Percentiles rank a stretch among this genome's conserved stretches.
phyloP scores from a whole-genome alignment of 2,329 filamentous ascomycete species.

The Alternaria burnsii region DNA sequence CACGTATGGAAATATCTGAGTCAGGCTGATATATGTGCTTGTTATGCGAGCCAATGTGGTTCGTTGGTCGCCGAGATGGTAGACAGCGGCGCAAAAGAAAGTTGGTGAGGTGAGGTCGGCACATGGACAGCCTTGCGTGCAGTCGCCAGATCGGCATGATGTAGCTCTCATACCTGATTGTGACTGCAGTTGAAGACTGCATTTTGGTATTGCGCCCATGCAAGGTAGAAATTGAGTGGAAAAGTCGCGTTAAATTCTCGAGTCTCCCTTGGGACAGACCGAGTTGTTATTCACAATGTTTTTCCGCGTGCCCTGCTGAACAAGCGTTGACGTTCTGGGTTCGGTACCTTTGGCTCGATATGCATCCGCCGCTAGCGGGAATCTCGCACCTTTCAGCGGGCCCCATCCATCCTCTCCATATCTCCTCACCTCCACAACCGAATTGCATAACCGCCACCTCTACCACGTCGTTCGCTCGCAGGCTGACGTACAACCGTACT shows the following conservation, averaged over 20 bases:
- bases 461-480: constrained; percentile 10
- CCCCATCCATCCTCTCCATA: constrained; percentile 26
- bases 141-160: constrained; percentile 14
- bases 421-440: constrained; percentile 19
- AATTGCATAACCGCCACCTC: constrained; percentile 15
- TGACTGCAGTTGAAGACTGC: constrained; percentile 2
- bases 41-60: constrained; percentile 1
- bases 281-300: neutral
- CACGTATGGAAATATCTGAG: neutral
- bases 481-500: neutral
- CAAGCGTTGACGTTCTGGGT: constrained; percentile 15
- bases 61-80: neutral
- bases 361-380: constrained; percentile 22
- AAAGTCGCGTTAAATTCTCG: neutral
- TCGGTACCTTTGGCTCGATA: constrained; percentile 23
- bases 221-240: neutral
- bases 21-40: constrained; percentile 2
- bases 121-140: constrained; percentile 6
- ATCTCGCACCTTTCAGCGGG: constrained; percentile 23
- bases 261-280: neutral
- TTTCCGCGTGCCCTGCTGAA: constrained; percentile 2
- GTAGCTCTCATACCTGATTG: constrained; percentile 13
- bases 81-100: constrained; percentile 8
- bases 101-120: constrained; percentile 6
- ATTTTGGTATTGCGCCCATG: constrained; percentile 1